Evolutionary conservation across 225 moss, liverwort and hornwort species (phyloP).

Genomic region (Antitrichia curtipendula): DNA sequence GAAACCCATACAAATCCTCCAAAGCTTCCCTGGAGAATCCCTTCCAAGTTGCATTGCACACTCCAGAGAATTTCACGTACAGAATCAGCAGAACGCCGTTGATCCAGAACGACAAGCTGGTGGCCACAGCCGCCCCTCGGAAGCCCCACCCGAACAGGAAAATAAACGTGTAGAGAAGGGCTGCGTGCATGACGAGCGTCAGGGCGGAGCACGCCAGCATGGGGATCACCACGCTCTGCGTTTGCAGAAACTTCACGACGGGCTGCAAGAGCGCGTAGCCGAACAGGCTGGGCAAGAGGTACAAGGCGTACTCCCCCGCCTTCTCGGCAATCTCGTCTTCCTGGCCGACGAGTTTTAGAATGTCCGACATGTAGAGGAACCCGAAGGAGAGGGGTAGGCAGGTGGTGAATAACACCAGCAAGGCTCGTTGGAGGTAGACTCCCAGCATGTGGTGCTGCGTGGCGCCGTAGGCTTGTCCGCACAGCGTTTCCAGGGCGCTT

Average conservation of each 20-base stretch:
- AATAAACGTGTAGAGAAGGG: neutral
- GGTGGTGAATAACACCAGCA: constrained; percentile 22
- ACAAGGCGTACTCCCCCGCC: constrained; percentile 60
- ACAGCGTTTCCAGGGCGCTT: constrained; percentile 68
- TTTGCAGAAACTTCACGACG: constrained; percentile 50
- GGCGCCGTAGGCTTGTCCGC: constrained; percentile 72
- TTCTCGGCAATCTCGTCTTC: constrained; percentile 38
- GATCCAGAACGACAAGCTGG: constrained; percentile 25
- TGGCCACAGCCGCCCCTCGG: constrained; percentile 31
- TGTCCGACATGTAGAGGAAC: constrained; percentile 47
- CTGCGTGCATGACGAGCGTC: constrained; percentile 10
- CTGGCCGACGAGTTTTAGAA: constrained; percentile 37
- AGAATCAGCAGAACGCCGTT: constrained; percentile 2
- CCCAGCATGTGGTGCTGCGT: constrained; percentile 50
- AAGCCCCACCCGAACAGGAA: constrained; percentile 12
- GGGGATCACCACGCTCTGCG: constrained; percentile 51
- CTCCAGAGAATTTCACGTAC: constrained; percentile 15
- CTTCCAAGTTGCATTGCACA: constrained; percentile 34
- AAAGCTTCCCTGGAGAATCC: constrained; percentile 32
- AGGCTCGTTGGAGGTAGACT: constrained; percentile 47
- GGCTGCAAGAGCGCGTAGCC: constrained; percentile 66
- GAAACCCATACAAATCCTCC: constrained; percentile 1
- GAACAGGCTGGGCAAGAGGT: constrained; percentile 57
- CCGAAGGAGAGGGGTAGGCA: constrained; percentile 58
- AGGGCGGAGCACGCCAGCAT: constrained; percentile 31